These are phyloP conservation scores for Rhodotorula taiwanensis DNA, from an alignment of 768 basidiomycete species.

Conservation along the genomic window DNA sequence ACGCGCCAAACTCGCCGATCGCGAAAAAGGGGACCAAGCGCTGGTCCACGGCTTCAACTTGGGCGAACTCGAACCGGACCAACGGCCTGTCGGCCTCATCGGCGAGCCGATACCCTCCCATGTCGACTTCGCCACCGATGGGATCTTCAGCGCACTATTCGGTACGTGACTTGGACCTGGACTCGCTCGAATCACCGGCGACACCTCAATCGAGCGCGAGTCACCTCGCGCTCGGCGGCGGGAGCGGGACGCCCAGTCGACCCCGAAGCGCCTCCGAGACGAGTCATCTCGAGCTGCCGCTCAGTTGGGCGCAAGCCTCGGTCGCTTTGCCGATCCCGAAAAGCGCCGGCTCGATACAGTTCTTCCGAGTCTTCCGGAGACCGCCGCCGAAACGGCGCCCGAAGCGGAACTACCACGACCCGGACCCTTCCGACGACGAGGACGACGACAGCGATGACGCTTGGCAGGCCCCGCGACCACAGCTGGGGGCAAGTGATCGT, in stretches of 20 bases:
- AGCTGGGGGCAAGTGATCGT: neutral
- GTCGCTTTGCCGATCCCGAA: constrained; percentile 9
- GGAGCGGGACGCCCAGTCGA: too few relatives aligned
- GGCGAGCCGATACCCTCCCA: too few relatives aligned
- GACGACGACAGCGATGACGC: constrained; percentile 5
- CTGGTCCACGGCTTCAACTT: too few relatives aligned
- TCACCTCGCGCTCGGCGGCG: too few relatives aligned
- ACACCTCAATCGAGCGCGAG: too few relatives aligned
- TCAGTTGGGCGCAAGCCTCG: constrained; percentile 8
- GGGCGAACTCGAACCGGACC: too few relatives aligned
- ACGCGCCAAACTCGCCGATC: too few relatives aligned
- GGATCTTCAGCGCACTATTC: too few relatives aligned
- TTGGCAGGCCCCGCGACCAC: neutral
- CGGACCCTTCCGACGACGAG: neutral
- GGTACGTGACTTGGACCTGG: too few relatives aligned
- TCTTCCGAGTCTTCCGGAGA: constrained; percentile 16
- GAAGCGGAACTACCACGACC: neutral
- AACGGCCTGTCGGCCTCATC: too few relatives aligned
- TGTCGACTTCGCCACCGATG: too few relatives aligned
- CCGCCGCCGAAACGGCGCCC: neutral
- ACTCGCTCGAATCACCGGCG: too few relatives aligned
- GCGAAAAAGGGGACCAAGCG: neutral
- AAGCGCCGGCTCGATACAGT: neutral
- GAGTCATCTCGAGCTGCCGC: neutral
- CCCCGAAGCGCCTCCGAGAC: neutral